Evolutionary conservation across 1,284 basidiomycete genomes (phyloP).

Genomic region (Moniliophthora roreri): DNA sequence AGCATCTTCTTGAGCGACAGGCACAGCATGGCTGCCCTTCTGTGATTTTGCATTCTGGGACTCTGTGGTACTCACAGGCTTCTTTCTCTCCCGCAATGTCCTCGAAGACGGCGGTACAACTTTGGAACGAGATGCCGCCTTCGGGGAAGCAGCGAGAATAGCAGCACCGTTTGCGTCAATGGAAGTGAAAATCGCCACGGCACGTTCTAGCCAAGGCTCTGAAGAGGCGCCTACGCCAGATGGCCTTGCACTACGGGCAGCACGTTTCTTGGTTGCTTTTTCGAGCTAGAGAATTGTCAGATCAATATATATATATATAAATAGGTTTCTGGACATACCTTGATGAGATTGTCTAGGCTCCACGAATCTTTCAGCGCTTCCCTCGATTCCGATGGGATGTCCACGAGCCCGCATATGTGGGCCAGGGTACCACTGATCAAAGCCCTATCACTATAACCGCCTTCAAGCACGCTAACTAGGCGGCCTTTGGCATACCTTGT

Average conservation of each 20-base stretch:
- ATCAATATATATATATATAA: background rate
- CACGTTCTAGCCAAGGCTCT: slow-evolving; percentile 1
- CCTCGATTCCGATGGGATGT: slow-evolving; percentile 20
- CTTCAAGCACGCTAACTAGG: slow-evolving; percentile 88
- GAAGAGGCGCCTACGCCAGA: background rate
- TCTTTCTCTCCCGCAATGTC: background rate
- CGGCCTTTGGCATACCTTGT: slow-evolving; percentile 60
- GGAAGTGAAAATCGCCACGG: background rate
- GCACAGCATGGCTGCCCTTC: too few relatives aligned
- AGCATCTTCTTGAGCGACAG: background rate
- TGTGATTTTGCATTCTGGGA: background rate
- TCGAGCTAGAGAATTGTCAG: slow-evolving; percentile 55
- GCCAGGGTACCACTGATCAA: slow-evolving; percentile 82
- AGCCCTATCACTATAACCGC: slow-evolving; percentile 92
- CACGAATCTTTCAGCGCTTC: slow-evolving; percentile 65
- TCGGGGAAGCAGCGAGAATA: background rate
- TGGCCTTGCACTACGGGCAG: background rate
- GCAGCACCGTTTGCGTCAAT: background rate
- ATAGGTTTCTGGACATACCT: slow-evolving; percentile 43
- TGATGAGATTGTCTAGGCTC: slow-evolving; percentile 59
- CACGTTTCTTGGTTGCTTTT: slow-evolving; percentile 58
- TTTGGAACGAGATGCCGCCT: background rate
- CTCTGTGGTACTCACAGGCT: background rate
- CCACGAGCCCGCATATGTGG: slow-evolving; percentile 70
- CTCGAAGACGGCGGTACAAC: background rate